A percentile compares a stretch with the other conserved stretches of the same genome.
phyloP scores from a whole-genome alignment of 345 rosid species.

The Theobroma cacao region DNA sequence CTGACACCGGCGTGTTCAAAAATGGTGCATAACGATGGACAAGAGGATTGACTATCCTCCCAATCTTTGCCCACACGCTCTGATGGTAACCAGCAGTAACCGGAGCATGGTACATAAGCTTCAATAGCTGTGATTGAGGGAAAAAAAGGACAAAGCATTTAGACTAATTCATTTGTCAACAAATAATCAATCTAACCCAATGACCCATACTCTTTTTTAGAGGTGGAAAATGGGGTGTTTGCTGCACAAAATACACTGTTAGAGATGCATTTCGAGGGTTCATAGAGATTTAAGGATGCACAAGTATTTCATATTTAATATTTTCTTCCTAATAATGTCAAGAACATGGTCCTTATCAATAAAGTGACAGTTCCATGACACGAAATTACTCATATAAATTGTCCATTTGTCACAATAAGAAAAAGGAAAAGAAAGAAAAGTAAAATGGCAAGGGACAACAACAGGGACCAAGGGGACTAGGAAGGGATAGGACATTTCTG shows the following conservation, averaged over 20 bases:
- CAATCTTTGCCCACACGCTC: slow-evolving; percentile 80
- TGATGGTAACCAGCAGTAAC: slow-evolving; percentile 85
- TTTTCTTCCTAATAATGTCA: neutral
- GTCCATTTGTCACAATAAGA: neutral
- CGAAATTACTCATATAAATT: neutral
- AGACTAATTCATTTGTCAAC: neutral
- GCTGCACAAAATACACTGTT: neutral
- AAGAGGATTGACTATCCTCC: slow-evolving; percentile 59
- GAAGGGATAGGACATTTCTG: neutral
- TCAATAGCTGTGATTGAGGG: slow-evolving; percentile 27
- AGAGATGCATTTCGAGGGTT: neutral
- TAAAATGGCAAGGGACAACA: neutral
- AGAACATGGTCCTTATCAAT: too few species aligned
- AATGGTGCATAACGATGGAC: slow-evolving; percentile 71
- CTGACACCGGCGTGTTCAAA: slow-evolving; percentile 59
- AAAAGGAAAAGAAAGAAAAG: neutral
- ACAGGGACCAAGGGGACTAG: too few species aligned
- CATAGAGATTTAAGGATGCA: neutral
- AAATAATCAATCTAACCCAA: neutral
- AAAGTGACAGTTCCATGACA: too few species aligned
- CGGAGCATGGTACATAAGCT: slow-evolving; percentile 97
- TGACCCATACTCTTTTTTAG: neutral
- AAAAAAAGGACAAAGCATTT: neutral
- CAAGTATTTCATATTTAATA: neutral
- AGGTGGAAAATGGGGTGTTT: neutral